Conservation (phyloP, 768 basidiomycete species). For the Collybiopsis luxurians region DNA sequence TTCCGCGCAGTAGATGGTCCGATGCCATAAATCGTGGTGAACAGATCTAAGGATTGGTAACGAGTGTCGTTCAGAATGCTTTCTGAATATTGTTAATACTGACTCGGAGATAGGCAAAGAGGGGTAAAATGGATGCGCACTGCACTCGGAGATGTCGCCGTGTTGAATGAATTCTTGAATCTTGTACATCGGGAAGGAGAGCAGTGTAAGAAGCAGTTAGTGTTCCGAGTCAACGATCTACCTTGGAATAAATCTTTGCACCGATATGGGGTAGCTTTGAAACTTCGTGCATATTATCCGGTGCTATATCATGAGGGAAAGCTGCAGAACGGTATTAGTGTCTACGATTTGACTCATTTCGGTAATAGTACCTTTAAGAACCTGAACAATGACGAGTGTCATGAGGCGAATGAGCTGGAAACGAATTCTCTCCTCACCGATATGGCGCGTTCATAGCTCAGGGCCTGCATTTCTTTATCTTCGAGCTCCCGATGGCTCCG, state of each 20-base stretch:
- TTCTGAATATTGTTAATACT: slow-evolving; percentile 30
- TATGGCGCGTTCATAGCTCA: slow-evolving; percentile 73
- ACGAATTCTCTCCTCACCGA: slow-evolving; percentile 41
- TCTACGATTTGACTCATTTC: not conserved
- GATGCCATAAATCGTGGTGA: slow-evolving; percentile 69
- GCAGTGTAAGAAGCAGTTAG: not conserved
- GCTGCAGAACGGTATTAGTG: slow-evolving; percentile 28
- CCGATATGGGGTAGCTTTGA: slow-evolving; percentile 42
- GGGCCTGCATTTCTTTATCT: slow-evolving; percentile 60
- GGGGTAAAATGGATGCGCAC: slow-evolving; percentile 31
- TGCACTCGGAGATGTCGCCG: slow-evolving; percentile 58
- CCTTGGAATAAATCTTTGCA: slow-evolving; percentile 50
- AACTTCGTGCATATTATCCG: slow-evolving; percentile 36
- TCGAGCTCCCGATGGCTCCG: slow-evolving; percentile 60
- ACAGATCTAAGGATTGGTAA: slow-evolving; percentile 53
- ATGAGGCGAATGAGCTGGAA: not conserved
- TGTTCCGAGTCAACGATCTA: slow-evolving; percentile 12
- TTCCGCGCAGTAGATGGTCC: slow-evolving; percentile 67
- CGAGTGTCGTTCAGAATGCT: slow-evolving; percentile 46
- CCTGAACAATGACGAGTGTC: slow-evolving; percentile 21
- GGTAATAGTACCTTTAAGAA: slow-evolving; percentile 40
- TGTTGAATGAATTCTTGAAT: slow-evolving; percentile 58
- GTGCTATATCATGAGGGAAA: slow-evolving; percentile 44
- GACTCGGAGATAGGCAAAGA: not conserved
- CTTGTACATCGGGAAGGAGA: slow-evolving; percentile 30